Conservation (phyloP, 768 basidiomycete genomes). For the Boletellus sp. region DNA sequence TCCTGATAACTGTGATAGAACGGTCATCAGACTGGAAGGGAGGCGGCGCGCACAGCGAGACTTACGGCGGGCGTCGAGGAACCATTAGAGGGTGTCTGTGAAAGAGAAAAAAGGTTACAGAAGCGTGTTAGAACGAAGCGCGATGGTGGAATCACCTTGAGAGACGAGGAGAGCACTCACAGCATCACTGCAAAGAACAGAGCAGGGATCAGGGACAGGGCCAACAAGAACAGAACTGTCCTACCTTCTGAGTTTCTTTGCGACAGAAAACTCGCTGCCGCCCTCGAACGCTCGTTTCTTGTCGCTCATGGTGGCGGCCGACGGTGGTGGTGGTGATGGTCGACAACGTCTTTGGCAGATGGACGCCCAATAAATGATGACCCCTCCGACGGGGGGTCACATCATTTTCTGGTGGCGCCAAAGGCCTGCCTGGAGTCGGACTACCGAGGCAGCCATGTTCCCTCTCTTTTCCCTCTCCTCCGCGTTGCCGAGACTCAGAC, state of each 20-base stretch:
- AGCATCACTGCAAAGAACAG: constrained; percentile 46
- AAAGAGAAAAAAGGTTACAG: constrained; percentile 57
- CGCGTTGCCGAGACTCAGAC: constrained; percentile 13
- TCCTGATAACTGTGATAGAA: constrained; percentile 38
- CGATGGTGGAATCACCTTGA: constrained; percentile 67
- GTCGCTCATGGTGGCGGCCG: constrained; percentile 54
- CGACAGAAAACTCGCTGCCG: constrained; percentile 42
- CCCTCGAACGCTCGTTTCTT: constrained; percentile 61
- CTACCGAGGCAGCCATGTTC: constrained; percentile 13
- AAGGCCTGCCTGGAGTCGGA: no score
- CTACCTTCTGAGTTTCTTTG: constrained; percentile 70
- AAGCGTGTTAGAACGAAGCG: constrained; percentile 53
- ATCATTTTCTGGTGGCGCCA: neutral
- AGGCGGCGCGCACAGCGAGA: constrained; percentile 7
- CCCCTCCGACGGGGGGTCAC: constrained; percentile 21
- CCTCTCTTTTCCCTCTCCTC: constrained; percentile 17
- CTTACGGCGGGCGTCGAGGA: constrained; percentile 43
- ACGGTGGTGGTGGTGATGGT: constrained; percentile 2
- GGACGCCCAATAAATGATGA: neutral
- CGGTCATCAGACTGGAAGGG: neutral
- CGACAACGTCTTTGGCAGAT: neutral
- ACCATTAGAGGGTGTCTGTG: constrained; percentile 52
- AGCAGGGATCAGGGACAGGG: constrained; percentile 8
- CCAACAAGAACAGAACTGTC: constrained; percentile 1
- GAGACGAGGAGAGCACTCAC: constrained; percentile 52